Base-by-base conservation (phyloP, 2,329 filamentous ascomycete species). In the Aspergillus costaricaensis region DNA sequence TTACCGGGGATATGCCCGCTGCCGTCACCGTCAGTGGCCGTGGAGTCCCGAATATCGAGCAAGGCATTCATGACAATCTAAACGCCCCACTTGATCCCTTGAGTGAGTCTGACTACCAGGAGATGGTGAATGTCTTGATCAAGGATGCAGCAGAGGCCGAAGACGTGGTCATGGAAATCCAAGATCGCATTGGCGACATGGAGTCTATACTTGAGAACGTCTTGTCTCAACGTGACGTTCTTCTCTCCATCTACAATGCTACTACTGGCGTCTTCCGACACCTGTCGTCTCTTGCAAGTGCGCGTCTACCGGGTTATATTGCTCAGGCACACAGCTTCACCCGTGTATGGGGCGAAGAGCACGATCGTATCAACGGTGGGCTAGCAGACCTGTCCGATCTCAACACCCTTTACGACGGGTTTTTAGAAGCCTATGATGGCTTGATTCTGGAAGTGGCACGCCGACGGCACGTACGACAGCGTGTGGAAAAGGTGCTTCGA, bases 361-460 rank as follows among this genome's bases (percentile, higher is more conserved):
- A 88, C 65, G 83, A 86, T 4, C 83, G 82, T 17, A 90, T 98
- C 23, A 81, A 83, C 38, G 81, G 79, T 15, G 90, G 88, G 67
- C 85, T 96, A 43, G 80, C 83, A 9, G 91, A 96, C 70, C 89
- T 98, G 76, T 87, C 89, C 55, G 86, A 86, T 21, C 85, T 97
- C 68, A 84, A 87, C 10, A 81, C 86, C n/a, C 91, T 97, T 68
- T 98, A 97, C 75, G 90, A 94, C 62, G 88, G 89, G 17, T 99
- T 98, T 70, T 83, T 91, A 19, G 85, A 87, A 55, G 91, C 92
- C 0, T 98, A 99, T 71, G 90, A 92, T 67, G 88, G 89, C 19
- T 80, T 99, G 12, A 84, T 97, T 23, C 83, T 96, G 1, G 95
- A 99, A 74, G 89, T 92, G 5, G 89, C 90, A 55, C 83, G 95